Evolutionary conservation across 768 basidiomycete genomes (phyloP), one percentile per base, ranked within the genome.

Genomic region (Trametes elegans): DNA sequence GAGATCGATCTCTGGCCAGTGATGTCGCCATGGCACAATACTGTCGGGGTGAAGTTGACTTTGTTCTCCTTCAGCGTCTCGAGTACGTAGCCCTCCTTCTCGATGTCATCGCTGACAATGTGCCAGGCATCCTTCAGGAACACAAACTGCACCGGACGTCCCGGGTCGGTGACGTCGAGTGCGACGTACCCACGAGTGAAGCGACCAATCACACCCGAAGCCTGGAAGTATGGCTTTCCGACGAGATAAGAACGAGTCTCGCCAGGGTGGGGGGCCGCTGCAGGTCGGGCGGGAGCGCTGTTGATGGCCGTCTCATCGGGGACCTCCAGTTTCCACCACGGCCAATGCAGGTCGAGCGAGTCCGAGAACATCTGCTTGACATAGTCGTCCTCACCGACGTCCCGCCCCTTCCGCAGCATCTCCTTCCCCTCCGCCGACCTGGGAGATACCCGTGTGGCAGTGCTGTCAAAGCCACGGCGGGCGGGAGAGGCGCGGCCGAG

Each of bases 61-160:
- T 16, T 5, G 7, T 46, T 2, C 10, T 39, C 11, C 28, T 46
- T 38, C 27, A 54, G 53, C 18, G 5, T n/a, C 21, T 47, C 13
- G n/a, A 54, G 36, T 2, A 47, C 27, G 5, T n/a, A 18, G 27
- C 53, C 53, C 21, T 54, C 53, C 23, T 34, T 35, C 7, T 54
- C 53, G 8, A 54, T 48, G 0, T 44, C n/a, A 4, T 29, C 21
- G 21, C 44, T 26, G 5, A 28, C 45, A 3, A 54, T 46, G 3
- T 46, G 53, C 53, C 53, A 54, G 1, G 53, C 45, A 19, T 54
- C 53, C 36, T 54, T 54, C 11, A 54, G 28, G 24, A 41, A 54
- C 14, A 39, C 44, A 29, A 47, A 34, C n/a, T n/a, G n/a, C n/a
- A n/a, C n/a, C 7, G 27, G 23, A 2, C 42, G 42, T 19, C 36